Evolutionary conservation across 345 rosid species (phyloP).

Genomic region (Aquilaria malaccensis): DNA sequence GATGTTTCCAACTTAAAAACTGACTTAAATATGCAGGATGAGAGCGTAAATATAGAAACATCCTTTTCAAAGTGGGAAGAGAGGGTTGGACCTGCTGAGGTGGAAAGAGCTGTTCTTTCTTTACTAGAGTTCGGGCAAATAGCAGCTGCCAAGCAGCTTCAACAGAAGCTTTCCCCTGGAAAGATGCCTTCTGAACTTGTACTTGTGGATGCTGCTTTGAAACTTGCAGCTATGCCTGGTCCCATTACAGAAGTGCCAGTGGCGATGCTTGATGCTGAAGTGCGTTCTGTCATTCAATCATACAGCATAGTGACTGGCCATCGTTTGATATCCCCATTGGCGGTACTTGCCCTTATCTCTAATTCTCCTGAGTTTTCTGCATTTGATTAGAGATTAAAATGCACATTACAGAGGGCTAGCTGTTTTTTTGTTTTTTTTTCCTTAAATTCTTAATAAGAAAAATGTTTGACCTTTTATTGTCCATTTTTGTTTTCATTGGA

Average conservation of each 20-base stretch:
- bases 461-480: background rate
- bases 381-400: no score
- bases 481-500: slow-evolving; percentile 2
- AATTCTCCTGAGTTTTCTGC: slow-evolving; percentile 8
- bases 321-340: slow-evolving; percentile 44
- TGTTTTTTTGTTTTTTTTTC: background rate
- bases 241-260: slow-evolving; percentile 42
- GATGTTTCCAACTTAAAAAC: slow-evolving; percentile 45
- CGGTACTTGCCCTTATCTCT: slow-evolving; percentile 39
- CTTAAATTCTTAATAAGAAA: background rate
- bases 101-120: slow-evolving; percentile 92
- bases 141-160: slow-evolving; percentile 95
- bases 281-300: slow-evolving; percentile 50
- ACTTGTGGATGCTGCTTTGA: slow-evolving; percentile 72
- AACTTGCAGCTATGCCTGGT: slow-evolving; percentile 67
- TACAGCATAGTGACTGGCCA: slow-evolving; percentile 33
- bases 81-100: slow-evolving; percentile 72
- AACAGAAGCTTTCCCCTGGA: slow-evolving; percentile 77
- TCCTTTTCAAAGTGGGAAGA: slow-evolving; percentile 95
- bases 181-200: slow-evolving; percentile 62
- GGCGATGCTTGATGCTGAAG: slow-evolving; percentile 54
- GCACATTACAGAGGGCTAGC: no score
- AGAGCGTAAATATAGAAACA: slow-evolving; percentile 49
- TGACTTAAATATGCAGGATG: slow-evolving; percentile 65
- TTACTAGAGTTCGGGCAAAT: slow-evolving; percentile 93